Evolutionary conservation across 164 flowering plant genomes (phyloP), one percentile per base, ranked within the genome.

Genomic region (Sextonia rubra): DNA sequence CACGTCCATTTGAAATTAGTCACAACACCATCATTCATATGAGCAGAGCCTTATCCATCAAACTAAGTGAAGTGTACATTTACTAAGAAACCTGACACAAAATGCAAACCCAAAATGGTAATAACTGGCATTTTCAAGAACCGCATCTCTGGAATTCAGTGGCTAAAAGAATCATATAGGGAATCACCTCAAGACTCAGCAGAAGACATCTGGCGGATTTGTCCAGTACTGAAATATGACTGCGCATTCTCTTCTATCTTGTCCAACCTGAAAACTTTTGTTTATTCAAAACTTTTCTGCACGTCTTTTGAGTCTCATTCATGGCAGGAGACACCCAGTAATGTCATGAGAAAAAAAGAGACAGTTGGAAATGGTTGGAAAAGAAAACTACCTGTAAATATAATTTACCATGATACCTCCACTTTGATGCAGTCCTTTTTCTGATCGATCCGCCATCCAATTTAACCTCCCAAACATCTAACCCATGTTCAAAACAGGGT

Each of bases 371-470:
- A 60, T 1, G 27, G 8, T 25, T 47, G 47, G 64, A 66, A 20
- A 37, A 29, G 52, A 66, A 64, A 69, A 64, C 75, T 89, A 92
- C 97, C 91, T 83, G 74, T 94, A 94, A 26, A 87, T 74, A 80
- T 94, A 92, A 73, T 94, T 94, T 64, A 92, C 98, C 98, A 94
- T 92, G 75, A 94, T 92, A 58, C 97, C 93, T 58, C 85, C 94
- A 80, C 99, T 94, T 81, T 94, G 97, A 70, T 18, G 67, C 70
- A 91, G 83, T 48, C 97, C 97, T 73, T 90, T 92, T 64, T 83
- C 90, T 61, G 95, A 94, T 75, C 82, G 81, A 79, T 94, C 95
- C 30, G 97, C 97, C 97, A 91, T 87, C 99, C 97, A 92, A 60
- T 94, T 94, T 68, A 91, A 75, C 76, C 95, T 86, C 74, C 88